Evolutionary conservation across 305 asterid genomes (phyloP).

Genomic region (Fraxinus paxiana): DNA sequence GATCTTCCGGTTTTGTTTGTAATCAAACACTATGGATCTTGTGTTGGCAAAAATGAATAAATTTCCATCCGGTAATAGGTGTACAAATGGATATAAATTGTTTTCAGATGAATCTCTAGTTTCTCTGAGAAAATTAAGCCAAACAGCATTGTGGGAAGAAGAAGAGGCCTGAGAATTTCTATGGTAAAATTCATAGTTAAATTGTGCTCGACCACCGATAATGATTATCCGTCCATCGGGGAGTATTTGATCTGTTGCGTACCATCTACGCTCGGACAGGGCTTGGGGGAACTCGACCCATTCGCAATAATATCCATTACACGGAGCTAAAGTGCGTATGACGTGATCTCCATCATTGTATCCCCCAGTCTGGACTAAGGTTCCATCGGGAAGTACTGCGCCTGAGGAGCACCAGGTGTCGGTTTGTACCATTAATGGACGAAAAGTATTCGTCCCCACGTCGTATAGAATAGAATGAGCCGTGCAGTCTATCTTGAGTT

Average conservation of each 20-base stretch:
- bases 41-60: constrained; percentile 53
- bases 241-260: constrained; percentile 53
- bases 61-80: constrained; percentile 62
- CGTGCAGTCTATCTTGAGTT: constrained; percentile 43
- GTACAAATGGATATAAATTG: constrained; percentile 62
- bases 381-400: constrained; percentile 53
- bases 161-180: background rate
- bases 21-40: constrained; percentile 41
- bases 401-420: constrained; percentile 84
- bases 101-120: constrained; percentile 46
- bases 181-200: constrained; percentile 54
- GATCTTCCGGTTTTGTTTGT: constrained; percentile 28
- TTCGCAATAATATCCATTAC: constrained; percentile 38
- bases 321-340: constrained; percentile 35
- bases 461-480: constrained; percentile 66
- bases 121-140: constrained; percentile 43
- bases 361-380: constrained; percentile 63
- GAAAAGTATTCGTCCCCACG: constrained; percentile 24
- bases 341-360: constrained; percentile 55
- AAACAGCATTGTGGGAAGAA: background rate
- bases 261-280: constrained; percentile 54
- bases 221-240: constrained; percentile 57
- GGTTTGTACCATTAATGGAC: constrained; percentile 46
- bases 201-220: constrained; percentile 58
- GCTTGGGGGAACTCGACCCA: constrained; percentile 49